Base-by-base conservation (phyloP, 495 filamentous ascomycete species). In the Hypoxylon subgilvum region DNA sequence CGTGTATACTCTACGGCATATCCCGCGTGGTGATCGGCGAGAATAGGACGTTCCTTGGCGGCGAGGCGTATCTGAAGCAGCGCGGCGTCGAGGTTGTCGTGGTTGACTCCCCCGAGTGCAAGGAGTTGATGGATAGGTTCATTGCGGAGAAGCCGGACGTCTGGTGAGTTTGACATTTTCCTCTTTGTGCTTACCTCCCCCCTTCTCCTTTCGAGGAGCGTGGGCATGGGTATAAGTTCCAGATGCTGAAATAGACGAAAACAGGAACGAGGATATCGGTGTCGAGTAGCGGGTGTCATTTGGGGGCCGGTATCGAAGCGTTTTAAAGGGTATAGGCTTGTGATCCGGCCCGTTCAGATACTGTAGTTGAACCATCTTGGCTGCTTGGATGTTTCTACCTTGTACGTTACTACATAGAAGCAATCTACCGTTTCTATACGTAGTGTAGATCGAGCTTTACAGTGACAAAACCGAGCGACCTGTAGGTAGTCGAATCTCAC, bases 21-120 rank as follows among this genome's bases (percentile, higher is more conserved):
- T 79, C 81, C 45, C 85, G 90, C 2, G 89, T 94, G 2, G 89
- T 96, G 27, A 83, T 95, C 74, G 91, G 90, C 6, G 91, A 96
- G 76, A 91, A 92, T 67, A 80, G 82, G 66, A 93, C 82, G 38
- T 92, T 91, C 55, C 63, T 90, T 2, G 89, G 89, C 34, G 89
- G 88, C 12, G 90, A 95, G 70, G 82, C 85, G 9, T 86, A 90
- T 63, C 77, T 95, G 12, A 79, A 79, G 65, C 79, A 79, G 62
- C 79, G 84, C 23, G 90, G 89, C 5, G 83, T 92, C 64, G 87
- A 94, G 56, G 86, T 94, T 0, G 75, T 91, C 6, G 86, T 90
- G 25, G 64, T 93, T 31, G 79, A 90, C 58, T 85, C 85, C 62
- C 52, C 78, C 21, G 84, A 88, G 69, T 91, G 88, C 63, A 82